A percentile compares a stretch with the other conserved stretches of the same genome.
These are phyloP conservation scores for Stachybotrys chartarum DNA, from an alignment of 2,329 filamentous ascomycete genomes.

Conservation along the genomic window DNA sequence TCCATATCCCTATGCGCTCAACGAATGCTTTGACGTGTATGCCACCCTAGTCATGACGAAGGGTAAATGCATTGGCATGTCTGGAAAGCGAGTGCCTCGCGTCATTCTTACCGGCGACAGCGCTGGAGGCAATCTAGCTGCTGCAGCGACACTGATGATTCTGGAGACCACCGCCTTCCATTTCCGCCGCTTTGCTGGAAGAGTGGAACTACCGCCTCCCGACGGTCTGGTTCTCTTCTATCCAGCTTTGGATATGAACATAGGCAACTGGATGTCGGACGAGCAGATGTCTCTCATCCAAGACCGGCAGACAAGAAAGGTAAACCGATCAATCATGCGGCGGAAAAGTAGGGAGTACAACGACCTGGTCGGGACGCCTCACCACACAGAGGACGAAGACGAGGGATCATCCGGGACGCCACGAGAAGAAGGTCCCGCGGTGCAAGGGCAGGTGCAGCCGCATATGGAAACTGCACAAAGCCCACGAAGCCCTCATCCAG, in stretches of 20 bases:
- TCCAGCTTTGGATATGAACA: slow-evolving; percentile 91
- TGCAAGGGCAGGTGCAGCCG: slow-evolving; percentile 2
- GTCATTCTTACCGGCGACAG: slow-evolving; percentile 42
- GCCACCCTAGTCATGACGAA: slow-evolving; percentile 27
- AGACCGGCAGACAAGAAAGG: slow-evolving; percentile 69
- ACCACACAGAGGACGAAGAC: slow-evolving; percentile 69
- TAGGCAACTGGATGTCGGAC: slow-evolving; percentile 98
- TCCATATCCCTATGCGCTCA: slow-evolving; percentile 39
- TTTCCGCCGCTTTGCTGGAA: slow-evolving; percentile 17
- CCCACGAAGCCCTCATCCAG: slow-evolving; percentile 33
- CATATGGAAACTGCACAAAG: slow-evolving; percentile 1
- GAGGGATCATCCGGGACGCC: slow-evolving; percentile 31
- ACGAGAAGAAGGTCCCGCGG: slow-evolving; percentile 1
- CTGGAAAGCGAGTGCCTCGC: slow-evolving; percentile 26
- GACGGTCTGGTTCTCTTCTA: slow-evolving; percentile 82
- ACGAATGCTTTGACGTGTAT: slow-evolving; percentile 44
- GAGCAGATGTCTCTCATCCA: slow-evolving; percentile 94
- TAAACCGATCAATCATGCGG: slow-evolving; percentile 69
- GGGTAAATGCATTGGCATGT: slow-evolving; percentile 36
- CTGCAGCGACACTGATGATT: slow-evolving; percentile 81
- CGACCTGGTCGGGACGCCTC: slow-evolving; percentile 74
- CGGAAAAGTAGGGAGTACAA: slow-evolving; percentile 88
- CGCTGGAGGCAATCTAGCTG: slow-evolving; percentile 39
- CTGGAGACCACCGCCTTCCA: slow-evolving; percentile 60
- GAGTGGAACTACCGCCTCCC: slow-evolving; percentile 61